A percentile compares a stretch with the other conserved stretches of the same genome.
Evolutionary conservation across 2,329 filamentous ascomycete genomes (phyloP).

Genomic region (Penicillium sp.): DNA sequence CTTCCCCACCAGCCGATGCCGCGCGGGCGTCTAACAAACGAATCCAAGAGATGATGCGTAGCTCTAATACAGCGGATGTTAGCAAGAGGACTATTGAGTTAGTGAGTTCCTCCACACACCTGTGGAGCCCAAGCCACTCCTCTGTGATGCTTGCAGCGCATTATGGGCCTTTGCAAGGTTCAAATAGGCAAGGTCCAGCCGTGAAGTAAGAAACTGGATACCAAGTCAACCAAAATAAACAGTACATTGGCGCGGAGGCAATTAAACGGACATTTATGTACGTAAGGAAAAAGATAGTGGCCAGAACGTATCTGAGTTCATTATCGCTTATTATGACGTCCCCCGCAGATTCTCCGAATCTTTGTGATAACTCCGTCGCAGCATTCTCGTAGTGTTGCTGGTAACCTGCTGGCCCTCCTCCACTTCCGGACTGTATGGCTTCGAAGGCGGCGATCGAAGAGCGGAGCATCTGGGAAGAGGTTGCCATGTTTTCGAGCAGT

Average conservation of each 20-base stretch:
- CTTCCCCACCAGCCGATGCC: conserved; percentile 56
- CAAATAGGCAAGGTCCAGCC: not conserved
- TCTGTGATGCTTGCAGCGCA: not conserved
- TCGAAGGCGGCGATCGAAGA: not conserved
- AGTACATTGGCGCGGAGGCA: not conserved
- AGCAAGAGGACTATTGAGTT: not conserved
- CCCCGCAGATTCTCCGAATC: not conserved
- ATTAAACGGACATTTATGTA: not conserved
- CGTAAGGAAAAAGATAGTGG: not conserved
- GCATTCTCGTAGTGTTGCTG: not conserved
- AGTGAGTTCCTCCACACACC: not conserved
- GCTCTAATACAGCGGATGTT: not conserved
- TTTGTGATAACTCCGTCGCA: not conserved
- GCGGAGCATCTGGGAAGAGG: not conserved
- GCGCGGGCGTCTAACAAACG: conserved; percentile 55
- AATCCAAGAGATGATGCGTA: conserved; percentile 48
- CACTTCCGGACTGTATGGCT: not conserved
- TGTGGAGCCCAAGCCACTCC: not conserved
- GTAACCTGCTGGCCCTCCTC: not conserved
- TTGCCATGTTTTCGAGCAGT: not conserved
- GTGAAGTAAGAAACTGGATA: not conserved
- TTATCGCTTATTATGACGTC: not conserved
- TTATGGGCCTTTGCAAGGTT: not conserved
- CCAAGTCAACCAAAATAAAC: not conserved
- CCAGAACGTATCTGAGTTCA: not conserved